Evolutionary conservation across 805 yeast genomes (phyloP).

Genomic region (Teunomyces panamensis): DNA sequence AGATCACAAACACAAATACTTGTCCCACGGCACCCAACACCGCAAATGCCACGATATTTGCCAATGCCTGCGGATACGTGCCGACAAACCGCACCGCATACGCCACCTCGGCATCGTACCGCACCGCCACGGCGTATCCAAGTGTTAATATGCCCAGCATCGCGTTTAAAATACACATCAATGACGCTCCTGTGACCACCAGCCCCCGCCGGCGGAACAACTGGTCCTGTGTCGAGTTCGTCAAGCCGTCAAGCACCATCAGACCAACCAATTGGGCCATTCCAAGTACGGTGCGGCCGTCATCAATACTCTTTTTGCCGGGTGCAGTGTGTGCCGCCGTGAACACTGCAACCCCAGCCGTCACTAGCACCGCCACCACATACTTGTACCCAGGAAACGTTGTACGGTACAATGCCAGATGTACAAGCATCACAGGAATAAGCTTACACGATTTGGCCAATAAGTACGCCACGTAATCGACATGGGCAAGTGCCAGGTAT

Average conservation of each 20-base stretch:
- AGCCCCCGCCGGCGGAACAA: constrained; percentile 50
- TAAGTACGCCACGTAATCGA: constrained; percentile 80
- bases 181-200: constrained; percentile 75
- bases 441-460: constrained; percentile 92
- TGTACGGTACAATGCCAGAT: constrained; percentile 64
- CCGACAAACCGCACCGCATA: constrained; percentile 49
- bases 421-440: constrained; percentile 91
- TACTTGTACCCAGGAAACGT: constrained; percentile 75
- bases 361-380: constrained; percentile 72
- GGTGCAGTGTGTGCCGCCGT: constrained; percentile 44
- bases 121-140: constrained; percentile 43
- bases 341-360: constrained; percentile 79
- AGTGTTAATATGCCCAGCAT: constrained; percentile 47
- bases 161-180: constrained; percentile 69
- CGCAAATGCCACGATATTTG: constrained; percentile 65
- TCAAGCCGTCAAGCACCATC: constrained; percentile 82
- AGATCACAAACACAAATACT: constrained; percentile 82
- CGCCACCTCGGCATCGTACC: constrained; percentile 43
- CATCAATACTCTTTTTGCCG: constrained; percentile 27
- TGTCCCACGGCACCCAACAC: constrained; percentile 89
- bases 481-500: constrained; percentile 71
- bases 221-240: constrained; percentile 91
- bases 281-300: constrained; percentile 53
- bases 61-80: constrained; percentile 50
- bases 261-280: constrained; percentile 55